Evolutionary conservation across 164 flowering plant species (phyloP).

Genomic region (Tetrastigma voinierianum): DNA sequence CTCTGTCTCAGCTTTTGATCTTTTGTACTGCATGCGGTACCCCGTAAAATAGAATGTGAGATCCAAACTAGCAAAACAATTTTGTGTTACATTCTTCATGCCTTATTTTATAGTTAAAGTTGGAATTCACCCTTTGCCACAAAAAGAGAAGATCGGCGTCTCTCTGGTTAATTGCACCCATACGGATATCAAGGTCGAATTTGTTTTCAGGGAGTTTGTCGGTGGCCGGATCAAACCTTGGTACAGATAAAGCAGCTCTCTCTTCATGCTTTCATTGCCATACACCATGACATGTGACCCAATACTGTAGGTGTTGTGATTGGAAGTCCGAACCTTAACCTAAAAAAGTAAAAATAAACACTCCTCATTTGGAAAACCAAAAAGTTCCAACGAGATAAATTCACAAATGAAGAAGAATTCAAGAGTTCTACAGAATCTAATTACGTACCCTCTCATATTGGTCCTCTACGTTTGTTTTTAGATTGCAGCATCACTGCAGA

Average conservation of each 20-base stretch:
- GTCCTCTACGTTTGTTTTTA: slow-evolving; percentile 72
- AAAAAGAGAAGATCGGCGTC: slow-evolving; percentile 85
- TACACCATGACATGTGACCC: slow-evolving; percentile 99
- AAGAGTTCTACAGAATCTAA: slow-evolving; percentile 6
- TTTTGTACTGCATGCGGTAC: slow-evolving; percentile 57
- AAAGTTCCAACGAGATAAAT: no score
- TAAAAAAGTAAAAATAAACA: slow-evolving; percentile 17
- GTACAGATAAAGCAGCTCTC: slow-evolving; percentile 69
- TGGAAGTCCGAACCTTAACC: slow-evolving; percentile 81
- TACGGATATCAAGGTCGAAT: slow-evolving; percentile 5
- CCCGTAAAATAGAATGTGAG: background rate
- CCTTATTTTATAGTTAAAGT: background rate
- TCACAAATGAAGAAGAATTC: background rate
- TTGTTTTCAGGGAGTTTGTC: slow-evolving; percentile 45
- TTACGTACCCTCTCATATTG: slow-evolving; percentile 56
- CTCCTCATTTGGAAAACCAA: background rate
- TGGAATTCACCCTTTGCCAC: slow-evolving; percentile 59
- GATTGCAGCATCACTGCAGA: slow-evolving; percentile 82
- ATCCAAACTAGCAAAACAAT: background rate
- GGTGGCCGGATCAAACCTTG: slow-evolving; percentile 77
- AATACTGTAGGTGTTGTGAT: slow-evolving; percentile 54
- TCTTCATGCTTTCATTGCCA: slow-evolving; percentile 63
- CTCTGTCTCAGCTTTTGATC: slow-evolving; percentile 28
- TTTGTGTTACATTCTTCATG: no score
- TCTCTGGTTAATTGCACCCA: slow-evolving; percentile 82